Evolutionary conservation across 495 filamentous ascomycete genomes (phyloP), one percentile per base, ranked within the genome.

Genomic region (Cercophora sp.): DNA sequence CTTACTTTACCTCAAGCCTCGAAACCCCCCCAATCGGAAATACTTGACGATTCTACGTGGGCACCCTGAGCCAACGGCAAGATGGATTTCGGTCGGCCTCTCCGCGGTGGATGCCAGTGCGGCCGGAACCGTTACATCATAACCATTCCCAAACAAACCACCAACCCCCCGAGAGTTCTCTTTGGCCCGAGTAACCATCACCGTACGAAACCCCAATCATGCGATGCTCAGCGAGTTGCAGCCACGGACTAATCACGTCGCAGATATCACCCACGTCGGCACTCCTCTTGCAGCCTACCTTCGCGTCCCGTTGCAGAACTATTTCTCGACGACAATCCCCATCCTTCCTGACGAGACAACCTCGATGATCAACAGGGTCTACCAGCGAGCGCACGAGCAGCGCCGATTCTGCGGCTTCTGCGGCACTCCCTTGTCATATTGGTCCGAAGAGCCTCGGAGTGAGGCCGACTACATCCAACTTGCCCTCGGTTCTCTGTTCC

Each of bases 341-440:
- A 85, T 83, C 67, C 88, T 83, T 63, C 78, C 83, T 4, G 89
- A 95, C 66, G 91, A 95, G 67, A 85, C 85, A 8, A 84, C 81
- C 56, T 52, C 67, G 18, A 78, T 72, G 41, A 95, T 96, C 67
- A 85, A 83, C 29, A 80, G 86, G 18, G 77, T 75, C 24, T 93
- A 88, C 70, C 81, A 80, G 3, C 79, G 85, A 4, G 75, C 70
- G 24, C 64, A 78, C 64, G 79, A 82, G 13, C 75, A 82, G 64
- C 85, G 88, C 40, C 81, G 87, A 47, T 96, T 96, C 69, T 96
- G 91, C 67, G 91, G 91, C 0, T 91, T 87, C 71, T 95, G 91
- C 63, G 91, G 91, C 16, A 92, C 88, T 1, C 84, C 84, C 4
- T 71, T 96, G 35, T 83, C 81, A 0, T 86, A 84, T 55, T 95